phyloP scores from a whole-genome alignment of 306 rosid genomes.

The Oemleria cerasiformis region DNA sequence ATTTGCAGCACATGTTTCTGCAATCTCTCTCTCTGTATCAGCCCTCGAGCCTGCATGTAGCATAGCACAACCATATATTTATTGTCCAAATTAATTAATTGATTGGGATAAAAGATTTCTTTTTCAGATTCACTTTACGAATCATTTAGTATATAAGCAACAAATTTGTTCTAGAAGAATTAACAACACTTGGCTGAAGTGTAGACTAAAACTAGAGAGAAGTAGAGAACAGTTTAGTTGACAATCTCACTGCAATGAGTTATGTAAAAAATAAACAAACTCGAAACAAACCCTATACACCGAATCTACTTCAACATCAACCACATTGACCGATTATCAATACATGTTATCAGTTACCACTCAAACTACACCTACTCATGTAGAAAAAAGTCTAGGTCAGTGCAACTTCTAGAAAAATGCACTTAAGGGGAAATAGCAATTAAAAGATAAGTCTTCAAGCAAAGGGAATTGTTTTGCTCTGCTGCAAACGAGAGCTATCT shows the following conservation, averaged over 20 bases:
- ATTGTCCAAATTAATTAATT: slow-evolving; percentile 6
- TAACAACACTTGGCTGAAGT: background rate
- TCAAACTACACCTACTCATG: background rate
- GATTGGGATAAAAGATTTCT: background rate
- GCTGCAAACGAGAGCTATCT: background rate
- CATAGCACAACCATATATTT: slow-evolving; percentile 17
- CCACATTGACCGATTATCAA: background rate
- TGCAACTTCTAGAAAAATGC: background rate
- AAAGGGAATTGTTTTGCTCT: background rate
- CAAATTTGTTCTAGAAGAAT: background rate
- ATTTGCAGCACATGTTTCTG: slow-evolving; percentile 52
- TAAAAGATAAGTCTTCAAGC: background rate
- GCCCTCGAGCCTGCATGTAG: slow-evolving; percentile 67
- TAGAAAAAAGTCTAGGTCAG: background rate
- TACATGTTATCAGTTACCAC: too few relatives aligned
- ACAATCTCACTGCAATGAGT: background rate
- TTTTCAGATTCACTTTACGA: background rate
- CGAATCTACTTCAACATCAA: background rate
- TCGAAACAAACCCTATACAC: background rate
- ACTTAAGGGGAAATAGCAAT: background rate
- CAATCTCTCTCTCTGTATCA: slow-evolving; percentile 50
- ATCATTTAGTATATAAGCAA: background rate
- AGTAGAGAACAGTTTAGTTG: background rate
- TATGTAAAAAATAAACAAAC: background rate
- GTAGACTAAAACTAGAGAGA: background rate